phyloP scores from a whole-genome alignment of 805 yeast species.

The Maudiozyma serrabonitensis region DNA sequence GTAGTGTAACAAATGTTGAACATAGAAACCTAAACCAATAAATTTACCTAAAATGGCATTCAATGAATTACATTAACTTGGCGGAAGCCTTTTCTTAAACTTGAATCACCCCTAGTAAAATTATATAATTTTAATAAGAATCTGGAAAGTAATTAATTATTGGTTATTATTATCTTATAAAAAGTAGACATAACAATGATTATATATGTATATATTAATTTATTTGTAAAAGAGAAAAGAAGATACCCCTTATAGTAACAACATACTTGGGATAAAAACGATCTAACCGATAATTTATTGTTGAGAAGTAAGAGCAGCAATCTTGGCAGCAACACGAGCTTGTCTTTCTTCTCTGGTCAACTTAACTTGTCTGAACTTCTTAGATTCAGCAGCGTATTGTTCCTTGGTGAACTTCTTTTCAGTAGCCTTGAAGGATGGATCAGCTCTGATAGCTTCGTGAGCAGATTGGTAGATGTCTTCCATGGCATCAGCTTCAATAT shows the following conservation, averaged over 20 bases:
- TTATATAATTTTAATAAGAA: no score
- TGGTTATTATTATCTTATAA: not conserved
- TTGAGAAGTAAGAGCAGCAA: conserved; percentile 68
- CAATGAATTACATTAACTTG: no score
- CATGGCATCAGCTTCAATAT: conserved; percentile 90
- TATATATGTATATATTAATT: not conserved
- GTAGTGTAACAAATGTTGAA: no score
- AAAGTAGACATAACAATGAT: not conserved
- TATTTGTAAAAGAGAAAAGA: not conserved
- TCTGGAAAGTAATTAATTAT: no score
- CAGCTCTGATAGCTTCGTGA: conserved; percentile 91
- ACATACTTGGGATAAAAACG: not conserved
- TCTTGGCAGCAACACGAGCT: conserved; percentile 85
- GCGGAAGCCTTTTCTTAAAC: no score
- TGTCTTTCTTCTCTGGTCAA: conserved; percentile 86
- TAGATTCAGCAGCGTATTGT: conserved; percentile 94
- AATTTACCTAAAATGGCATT: no score
- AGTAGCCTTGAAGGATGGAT: conserved; percentile 85
- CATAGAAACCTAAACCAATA: no score
- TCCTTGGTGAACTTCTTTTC: conserved; percentile 92
- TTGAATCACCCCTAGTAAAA: no score
- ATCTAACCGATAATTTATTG: conserved; percentile 15
- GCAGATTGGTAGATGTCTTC: conserved; percentile 95
- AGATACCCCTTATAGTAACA: not conserved
- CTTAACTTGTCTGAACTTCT: conserved; percentile 82